A percentile compares a stretch with the other conserved stretches of the same genome.
phyloP scores from a whole-genome alignment of 2,329 filamentous ascomycete species.

The Moelleriella libera region DNA sequence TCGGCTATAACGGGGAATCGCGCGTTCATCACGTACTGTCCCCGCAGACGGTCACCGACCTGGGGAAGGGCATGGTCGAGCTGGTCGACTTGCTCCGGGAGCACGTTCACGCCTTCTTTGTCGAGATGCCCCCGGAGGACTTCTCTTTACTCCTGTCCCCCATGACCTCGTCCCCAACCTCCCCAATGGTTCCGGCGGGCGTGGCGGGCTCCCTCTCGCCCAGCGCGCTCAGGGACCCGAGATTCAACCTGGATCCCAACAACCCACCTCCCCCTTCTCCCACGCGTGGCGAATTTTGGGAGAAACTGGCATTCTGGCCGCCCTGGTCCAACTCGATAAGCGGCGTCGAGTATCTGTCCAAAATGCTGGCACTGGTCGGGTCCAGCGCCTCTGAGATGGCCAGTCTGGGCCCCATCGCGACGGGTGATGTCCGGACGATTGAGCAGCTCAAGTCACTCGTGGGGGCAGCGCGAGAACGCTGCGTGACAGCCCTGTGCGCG shows the following conservation, averaged over 20 bases:
- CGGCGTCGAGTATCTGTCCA: conserved; percentile 79
- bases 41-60: conserved; percentile 50
- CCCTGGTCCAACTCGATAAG: conserved; percentile 85
- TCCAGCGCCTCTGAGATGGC: conserved; percentile 78
- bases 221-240: conserved; percentile 49
- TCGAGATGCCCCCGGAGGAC: conserved; percentile 79
- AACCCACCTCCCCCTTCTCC: conserved; percentile 67
- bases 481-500: conserved; percentile 70
- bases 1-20: conserved; percentile 71
- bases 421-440: conserved; percentile 38
- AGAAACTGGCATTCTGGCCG: conserved; percentile 92
- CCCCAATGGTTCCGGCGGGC: conserved; percentile 23
- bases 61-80: conserved; percentile 68
- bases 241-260: conserved; percentile 67
- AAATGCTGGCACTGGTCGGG: conserved; percentile 71
- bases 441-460: conserved; percentile 69
- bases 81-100: conserved; percentile 75
- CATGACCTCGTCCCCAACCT: conserved; percentile 50
- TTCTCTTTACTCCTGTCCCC: conserved; percentile 80
- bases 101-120: conserved; percentile 68
- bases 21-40: conserved; percentile 69
- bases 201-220: conserved; percentile 28
- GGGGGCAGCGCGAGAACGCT: conserved; percentile 67
- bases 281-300: conserved; percentile 72
- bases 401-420: conserved; percentile 51